Percentiles rank a stretch among this genome's conserved stretches.
These are phyloP conservation scores for Filobasidium floriforme DNA, from an alignment of 768 basidiomycete species.

Conservation along the genomic window DNA sequence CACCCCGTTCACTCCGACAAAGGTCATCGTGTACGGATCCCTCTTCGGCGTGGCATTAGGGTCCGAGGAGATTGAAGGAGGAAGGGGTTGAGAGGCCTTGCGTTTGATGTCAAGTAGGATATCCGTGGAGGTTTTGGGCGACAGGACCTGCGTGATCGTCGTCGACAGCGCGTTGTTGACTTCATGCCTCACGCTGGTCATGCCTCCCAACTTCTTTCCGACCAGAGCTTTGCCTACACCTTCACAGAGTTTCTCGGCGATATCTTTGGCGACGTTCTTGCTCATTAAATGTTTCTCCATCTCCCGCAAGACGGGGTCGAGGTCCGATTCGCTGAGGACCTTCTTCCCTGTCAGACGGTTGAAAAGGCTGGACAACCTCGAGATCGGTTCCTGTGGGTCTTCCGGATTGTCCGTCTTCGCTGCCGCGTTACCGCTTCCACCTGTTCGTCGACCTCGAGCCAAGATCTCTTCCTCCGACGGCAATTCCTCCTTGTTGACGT, in stretches of 20 bases:
- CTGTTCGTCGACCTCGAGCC: conserved; percentile 25
- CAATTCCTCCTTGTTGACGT: conserved; percentile 24
- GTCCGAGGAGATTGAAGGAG: conserved; percentile 56
- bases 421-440: neutral
- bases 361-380: conserved; percentile 52
- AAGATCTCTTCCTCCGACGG: conserved; percentile 43
- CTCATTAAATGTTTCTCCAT: conserved; percentile 99
- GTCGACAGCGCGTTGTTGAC: conserved; percentile 74
- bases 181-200: conserved; percentile 78
- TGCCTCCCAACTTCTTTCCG: conserved; percentile 82
- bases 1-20: conserved; percentile 97
- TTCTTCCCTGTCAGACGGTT: conserved; percentile 75
- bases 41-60: conserved; percentile 53
- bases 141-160: conserved; percentile 84
- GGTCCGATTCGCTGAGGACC: conserved; percentile 68
- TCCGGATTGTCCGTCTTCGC: neutral
- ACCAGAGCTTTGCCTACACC: conserved; percentile 81
- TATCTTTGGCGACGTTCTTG: conserved; percentile 96
- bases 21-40: conserved; percentile 83
- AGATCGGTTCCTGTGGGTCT: neutral
- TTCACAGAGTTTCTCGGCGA: conserved; percentile 88
- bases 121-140: conserved; percentile 96
- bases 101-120: conserved; percentile 83
- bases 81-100: conserved; percentile 51
- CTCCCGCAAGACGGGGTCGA: conserved; percentile 76